Percentiles rank a stretch among this genome's conserved stretches.
phyloP scores from a whole-genome alignment of 257 asterid species.

The Cordia subcordata region DNA sequence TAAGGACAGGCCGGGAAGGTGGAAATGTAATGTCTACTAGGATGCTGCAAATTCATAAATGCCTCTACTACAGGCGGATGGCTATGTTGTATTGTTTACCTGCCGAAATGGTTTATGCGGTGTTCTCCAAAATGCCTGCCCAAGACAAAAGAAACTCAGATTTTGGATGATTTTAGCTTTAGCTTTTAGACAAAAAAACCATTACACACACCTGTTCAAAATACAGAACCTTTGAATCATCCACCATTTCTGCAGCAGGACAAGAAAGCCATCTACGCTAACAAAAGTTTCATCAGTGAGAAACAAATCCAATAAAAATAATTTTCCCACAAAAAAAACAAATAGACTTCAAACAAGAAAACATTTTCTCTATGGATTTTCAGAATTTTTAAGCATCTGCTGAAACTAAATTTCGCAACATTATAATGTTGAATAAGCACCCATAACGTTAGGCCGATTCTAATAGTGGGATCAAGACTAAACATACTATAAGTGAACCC shows the following conservation, averaged over 20 bases:
- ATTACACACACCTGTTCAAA: constrained; percentile 65
- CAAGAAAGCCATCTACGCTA: constrained; percentile 78
- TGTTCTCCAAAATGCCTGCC: constrained; percentile 98
- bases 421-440: too few relatives aligned
- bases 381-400: too few relatives aligned
- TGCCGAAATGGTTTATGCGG: constrained; percentile 93
- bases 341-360: too few relatives aligned
- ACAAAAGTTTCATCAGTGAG: constrained; percentile 1
- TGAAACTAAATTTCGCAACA: too few relatives aligned
- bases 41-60: neutral
- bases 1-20: too few relatives aligned
- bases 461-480: too few relatives aligned
- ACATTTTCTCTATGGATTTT: too few relatives aligned
- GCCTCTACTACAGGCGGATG: neutral
- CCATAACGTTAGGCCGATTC: too few relatives aligned
- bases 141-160: constrained; percentile 13
- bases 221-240: constrained; percentile 93
- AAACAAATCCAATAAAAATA: neutral
- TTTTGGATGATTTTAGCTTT: neutral
- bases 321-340: too few relatives aligned
- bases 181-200: neutral
- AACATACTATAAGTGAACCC: too few relatives aligned
- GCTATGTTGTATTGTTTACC: constrained; percentile 33
- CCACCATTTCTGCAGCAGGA: constrained; percentile 96
- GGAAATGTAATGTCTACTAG: too few relatives aligned